Evolutionary conservation across 2,329 filamentous ascomycete genomes (phyloP), one percentile per base, ranked within the genome.

Genomic region (Aureobasidium lini): DNA sequence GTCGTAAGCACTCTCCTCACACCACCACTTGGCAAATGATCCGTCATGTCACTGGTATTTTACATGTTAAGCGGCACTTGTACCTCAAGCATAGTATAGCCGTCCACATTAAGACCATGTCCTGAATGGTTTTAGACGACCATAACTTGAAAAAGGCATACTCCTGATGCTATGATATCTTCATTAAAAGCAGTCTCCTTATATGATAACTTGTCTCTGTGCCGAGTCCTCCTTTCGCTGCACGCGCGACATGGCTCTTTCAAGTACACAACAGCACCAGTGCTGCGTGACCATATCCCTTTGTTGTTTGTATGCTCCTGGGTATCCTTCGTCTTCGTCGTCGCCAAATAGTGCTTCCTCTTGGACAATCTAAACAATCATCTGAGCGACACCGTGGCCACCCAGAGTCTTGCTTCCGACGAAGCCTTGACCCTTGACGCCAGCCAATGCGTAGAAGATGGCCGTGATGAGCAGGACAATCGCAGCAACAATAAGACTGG

Each of bases 321-420:
- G n/a, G 9, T 15, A 9, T 40, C 29, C 13, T 5, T 42, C 36
- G 29, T 46, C 16, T 28, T 50, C 36, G 16, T 39, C 8, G n/a
- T 15, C n/a, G 37, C 50, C 42, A 9, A 42, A 34, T 7, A 29
- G 23, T 40, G n/a, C 50, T 29, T 16, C 28, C 29, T 29, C 13
- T 4, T 32, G 34, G 34, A 50, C 42, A 15, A 18, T 66, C 78
- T 80, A 95, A 70, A 97, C 91, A 76, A 97, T 96, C 93, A 97
- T 96, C 79, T 96, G 92, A 63, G 91, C 94, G 66, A 96, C 88
- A 56, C 93, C 93, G 66, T 90, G 87, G 57, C 94, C 94, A 65
- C 94, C 94, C 57, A 99, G 81, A 15, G 93, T 97, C 84, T 97
- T 97, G 81, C 92, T 96, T 62, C 89, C 89, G 65, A 91, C 85